Base-by-base conservation (phyloP, 352 stramenopile species). In the Pythium aquatile region DNA sequence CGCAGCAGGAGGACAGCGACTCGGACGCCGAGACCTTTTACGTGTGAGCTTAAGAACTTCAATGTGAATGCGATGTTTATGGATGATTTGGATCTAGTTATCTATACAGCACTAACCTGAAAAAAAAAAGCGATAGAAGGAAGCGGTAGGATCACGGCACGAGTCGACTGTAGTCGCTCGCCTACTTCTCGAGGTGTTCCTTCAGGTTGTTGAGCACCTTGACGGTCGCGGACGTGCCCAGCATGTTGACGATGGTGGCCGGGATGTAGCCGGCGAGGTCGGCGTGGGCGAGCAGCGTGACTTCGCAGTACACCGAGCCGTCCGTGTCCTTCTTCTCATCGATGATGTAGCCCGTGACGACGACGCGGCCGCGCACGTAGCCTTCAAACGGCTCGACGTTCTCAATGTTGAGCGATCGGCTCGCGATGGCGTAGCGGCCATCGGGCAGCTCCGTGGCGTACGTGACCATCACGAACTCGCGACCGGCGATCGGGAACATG, bases 341-440 rank as follows among this genome's bases (percentile, higher is more conserved):
- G 53, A 94, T 86, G 28, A 94, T 72, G 76, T 94, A 94, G 14
- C 85, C 85, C 33, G 85, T 91, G 26, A 94, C 72, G 66, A 87
- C 66, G 69, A 80, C 92, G 51, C 76, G 73, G 6, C 67, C 85
- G 46, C 83, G 85, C 51, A 94, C 85, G 39, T 86, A 80, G 37
- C 77, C 83, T 10, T 91, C 80, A 24, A 80, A 71, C 11, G 70
- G 66, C 17, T 70, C 53, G 2, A 89, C 72, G 40, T 81, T 70
- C 1, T 72, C 73, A 13, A 92, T 58, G 9, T 77, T 63, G 33
- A 90, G 72, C 14, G 81, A 91, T 14, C 83, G 81, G 33, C 78
- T 91, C 29, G 83, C 85, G 51, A 94, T 90, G 58, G 81, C 72
- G 35, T 83, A 64, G 10, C 72, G 70, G 14, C 76, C 81, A 48